A percentile compares a stretch with the other conserved stretches of the same genome.
These are phyloP conservation scores for Backusella circina DNA, from an alignment of 192 early-diverging fungal genomes.

Conservation along the genomic window DNA sequence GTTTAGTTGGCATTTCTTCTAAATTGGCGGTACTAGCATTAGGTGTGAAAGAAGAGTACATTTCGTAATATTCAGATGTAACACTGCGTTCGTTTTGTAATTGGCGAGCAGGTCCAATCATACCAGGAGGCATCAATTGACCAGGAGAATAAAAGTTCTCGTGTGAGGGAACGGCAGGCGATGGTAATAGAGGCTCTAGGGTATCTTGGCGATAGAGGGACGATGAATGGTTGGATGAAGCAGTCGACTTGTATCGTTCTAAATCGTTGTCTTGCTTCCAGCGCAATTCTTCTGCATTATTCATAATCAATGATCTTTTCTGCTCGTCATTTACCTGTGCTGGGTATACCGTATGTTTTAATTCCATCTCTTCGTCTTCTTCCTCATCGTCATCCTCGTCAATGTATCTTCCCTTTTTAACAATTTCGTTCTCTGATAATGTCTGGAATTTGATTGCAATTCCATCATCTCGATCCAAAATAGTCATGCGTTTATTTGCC, in stretches of 20 bases:
- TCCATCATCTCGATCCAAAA: constrained; percentile 5
- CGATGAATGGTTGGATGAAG: background rate
- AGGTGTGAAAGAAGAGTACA: constrained; percentile 9
- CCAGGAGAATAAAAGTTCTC: background rate
- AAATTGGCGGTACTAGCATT: background rate
- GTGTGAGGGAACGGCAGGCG: background rate
- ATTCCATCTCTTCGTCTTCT: background rate
- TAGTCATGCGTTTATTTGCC: background rate
- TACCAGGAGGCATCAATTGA: background rate
- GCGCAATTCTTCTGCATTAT: background rate
- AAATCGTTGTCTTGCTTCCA: background rate
- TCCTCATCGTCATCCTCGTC: background rate
- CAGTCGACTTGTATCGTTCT: background rate
- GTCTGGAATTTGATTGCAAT: constrained; percentile 10
- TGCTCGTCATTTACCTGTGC: background rate
- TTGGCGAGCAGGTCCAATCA: background rate
- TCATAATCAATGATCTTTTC: background rate
- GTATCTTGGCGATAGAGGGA: background rate
- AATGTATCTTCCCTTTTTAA: constrained; percentile 2
- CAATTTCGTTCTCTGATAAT: constrained; percentile 5
- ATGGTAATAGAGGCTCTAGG: background rate
- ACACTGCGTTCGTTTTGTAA: constrained; percentile 8
- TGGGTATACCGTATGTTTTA: background rate
- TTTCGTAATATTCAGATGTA: constrained; percentile 12
- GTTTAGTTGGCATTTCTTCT: background rate